Percentiles rank a stretch among this genome's conserved stretches.
These are phyloP conservation scores for Saksenaea oblongispora DNA, from an alignment of 371 early-diverging fungal genomes.

Conservation along the genomic window DNA sequence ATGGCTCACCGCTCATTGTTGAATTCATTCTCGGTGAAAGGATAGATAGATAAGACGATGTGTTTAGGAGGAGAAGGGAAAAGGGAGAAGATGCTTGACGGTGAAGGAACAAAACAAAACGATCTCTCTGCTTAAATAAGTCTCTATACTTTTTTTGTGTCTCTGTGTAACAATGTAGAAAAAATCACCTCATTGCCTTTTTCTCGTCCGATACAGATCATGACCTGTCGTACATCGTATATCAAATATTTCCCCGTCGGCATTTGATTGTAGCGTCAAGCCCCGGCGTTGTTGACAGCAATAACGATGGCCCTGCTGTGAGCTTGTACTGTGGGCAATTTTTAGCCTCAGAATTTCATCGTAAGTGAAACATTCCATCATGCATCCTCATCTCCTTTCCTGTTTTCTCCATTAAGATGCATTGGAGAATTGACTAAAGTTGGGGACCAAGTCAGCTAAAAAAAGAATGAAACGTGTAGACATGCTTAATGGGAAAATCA, in stretches of 20 bases:
- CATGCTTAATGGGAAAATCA: background rate
- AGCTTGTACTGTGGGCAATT: background rate
- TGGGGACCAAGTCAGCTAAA: background rate
- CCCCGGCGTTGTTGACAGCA: constrained; percentile 2
- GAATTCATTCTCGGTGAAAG: constrained; percentile 7
- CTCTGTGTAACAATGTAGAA: background rate
- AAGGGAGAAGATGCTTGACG: background rate
- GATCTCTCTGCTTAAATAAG: background rate
- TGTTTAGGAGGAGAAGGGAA: background rate
- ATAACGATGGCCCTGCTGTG: background rate
- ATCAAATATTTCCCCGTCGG: background rate
- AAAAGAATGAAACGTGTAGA: background rate
- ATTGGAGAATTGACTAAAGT: no score
- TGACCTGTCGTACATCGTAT: background rate
- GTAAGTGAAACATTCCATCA: background rate
- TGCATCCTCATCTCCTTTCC: background rate
- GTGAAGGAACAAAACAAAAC: background rate
- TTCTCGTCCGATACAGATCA: background rate
- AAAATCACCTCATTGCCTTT: constrained; percentile 6
- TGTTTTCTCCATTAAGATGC: no score
- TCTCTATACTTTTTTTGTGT: background rate
- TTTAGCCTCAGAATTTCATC: no score
- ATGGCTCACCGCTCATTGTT: constrained; percentile 1
- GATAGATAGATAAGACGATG: background rate
- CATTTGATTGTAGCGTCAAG: background rate